Conservation (phyloP, 768 basidiomycete genomes). For the Suillus subalutaceus region DNA sequence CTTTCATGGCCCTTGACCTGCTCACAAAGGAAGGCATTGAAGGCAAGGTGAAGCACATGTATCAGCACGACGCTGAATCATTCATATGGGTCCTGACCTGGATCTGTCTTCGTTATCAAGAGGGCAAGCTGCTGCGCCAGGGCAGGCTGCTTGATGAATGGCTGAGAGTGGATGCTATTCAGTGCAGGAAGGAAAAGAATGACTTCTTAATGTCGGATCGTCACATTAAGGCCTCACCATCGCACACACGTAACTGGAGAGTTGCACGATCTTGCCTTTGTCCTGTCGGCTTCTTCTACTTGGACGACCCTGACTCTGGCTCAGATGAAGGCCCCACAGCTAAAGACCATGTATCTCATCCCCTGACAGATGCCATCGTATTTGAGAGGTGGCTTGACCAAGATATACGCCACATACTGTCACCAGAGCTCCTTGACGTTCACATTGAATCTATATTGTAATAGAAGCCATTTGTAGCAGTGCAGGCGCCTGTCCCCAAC, state of each 20-base stretch:
- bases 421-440: too few species aligned
- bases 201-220: too few species aligned
- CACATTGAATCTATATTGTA: too few species aligned
- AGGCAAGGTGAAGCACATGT: conserved; percentile 6
- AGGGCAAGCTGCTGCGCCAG: background rate
- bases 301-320: too few species aligned
- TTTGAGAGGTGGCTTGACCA: background rate
- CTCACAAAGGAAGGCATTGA: background rate
- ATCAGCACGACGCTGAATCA: conserved; percentile 3
- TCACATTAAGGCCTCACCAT: too few species aligned
- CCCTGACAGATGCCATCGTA: background rate
- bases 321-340: too few species aligned
- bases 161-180: background rate
- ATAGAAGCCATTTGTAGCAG: too few species aligned
- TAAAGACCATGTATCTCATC: background rate
- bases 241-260: background rate
- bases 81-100: conserved; percentile 5
- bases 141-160: background rate
- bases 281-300: accelerated
- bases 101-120: background rate
- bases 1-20: conserved; percentile 17
- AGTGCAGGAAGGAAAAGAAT: too few species aligned
- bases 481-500: too few species aligned
- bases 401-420: too few species aligned
- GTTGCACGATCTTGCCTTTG: background rate